phyloP scores from a whole-genome alignment of 2,329 filamentous ascomycete species.

The Aspergillus quadricinctus region DNA sequence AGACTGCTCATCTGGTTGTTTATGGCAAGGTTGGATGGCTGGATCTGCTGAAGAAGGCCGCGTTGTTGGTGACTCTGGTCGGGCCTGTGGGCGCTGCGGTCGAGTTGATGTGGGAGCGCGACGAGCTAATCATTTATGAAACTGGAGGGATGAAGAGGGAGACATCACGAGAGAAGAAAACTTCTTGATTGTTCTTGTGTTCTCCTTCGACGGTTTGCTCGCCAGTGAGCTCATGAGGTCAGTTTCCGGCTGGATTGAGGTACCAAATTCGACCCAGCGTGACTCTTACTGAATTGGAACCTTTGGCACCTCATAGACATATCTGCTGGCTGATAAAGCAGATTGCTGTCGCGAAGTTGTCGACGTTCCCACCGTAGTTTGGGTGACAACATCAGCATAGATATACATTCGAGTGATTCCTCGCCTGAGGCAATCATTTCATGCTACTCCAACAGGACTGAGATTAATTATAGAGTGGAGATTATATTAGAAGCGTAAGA shows the following conservation, averaged over 20 bases:
- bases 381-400: background rate
- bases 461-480: background rate
- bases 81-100: constrained; percentile 45
- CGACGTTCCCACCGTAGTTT: background rate
- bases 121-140: constrained; percentile 40
- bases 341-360: background rate
- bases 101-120: constrained; percentile 48
- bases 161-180: constrained; percentile 26
- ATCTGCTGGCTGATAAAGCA: background rate
- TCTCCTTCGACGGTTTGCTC: background rate
- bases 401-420: background rate
- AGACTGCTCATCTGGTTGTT: constrained; percentile 23
- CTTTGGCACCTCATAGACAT: background rate
- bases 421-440: background rate
- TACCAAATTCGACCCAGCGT: background rate
- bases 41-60: constrained; percentile 31
- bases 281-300: background rate
- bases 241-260: background rate
- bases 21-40: constrained; percentile 22
- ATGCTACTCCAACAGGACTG: background rate
- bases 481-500: background rate
- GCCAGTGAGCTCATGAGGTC: background rate
- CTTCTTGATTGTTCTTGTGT: constrained; percentile 3
- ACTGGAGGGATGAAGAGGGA: constrained; percentile 32
- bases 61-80: constrained; percentile 31